Base-by-base conservation (phyloP, 371 early-diverging fungal genomes). In the Mucor sp. region DNA sequence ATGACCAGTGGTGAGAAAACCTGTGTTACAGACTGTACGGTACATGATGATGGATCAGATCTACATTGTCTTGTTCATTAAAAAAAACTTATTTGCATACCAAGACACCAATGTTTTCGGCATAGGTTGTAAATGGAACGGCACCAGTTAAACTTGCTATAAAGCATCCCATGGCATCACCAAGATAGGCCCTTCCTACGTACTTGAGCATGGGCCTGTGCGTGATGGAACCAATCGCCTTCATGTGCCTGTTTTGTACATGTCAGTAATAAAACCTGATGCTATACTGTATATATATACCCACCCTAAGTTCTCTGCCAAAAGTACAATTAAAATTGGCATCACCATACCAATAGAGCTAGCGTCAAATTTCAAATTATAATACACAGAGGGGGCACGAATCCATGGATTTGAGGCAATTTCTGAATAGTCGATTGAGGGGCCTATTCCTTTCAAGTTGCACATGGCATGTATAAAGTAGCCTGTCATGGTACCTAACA, bases 101-200 rank as follows among this genome's bases (percentile, higher is more conserved):
- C 72, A 83, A 63, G 43, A 79, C 76, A 21, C 80, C 82, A 64
- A 85, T 85, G 63, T 85, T 86, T 60, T 85, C 85, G n/a, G 79
- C 75, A 67, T 86, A 87, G 0, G 86, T 87, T 9, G 88, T 85
- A 39, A 72, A 66, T 15, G 84, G 86, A 11, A 78, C 50, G 0
- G 79, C 76, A 25, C 87, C 88, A 25, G 69, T 73, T 55, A 78
- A 64, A 25, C 76, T 74, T 1, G 86, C 63, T 23, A 87, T 57
- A 4, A 86, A 72, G 6, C 82, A 82, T 6, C 85, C 80, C n/a
- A 85, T 7, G 6, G 87, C 83, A 67, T 87, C 88, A 1, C 86
- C 88, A 15, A 83, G 47, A 65, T 85, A 79, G 0, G 85, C 83
- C 19, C 86, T 74, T 17, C 86, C 87, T 3, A 87, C 44, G 58